phyloP scores from a whole-genome alignment of 768 basidiomycete species.

The Lanmaoa pseudosensibilis region DNA sequence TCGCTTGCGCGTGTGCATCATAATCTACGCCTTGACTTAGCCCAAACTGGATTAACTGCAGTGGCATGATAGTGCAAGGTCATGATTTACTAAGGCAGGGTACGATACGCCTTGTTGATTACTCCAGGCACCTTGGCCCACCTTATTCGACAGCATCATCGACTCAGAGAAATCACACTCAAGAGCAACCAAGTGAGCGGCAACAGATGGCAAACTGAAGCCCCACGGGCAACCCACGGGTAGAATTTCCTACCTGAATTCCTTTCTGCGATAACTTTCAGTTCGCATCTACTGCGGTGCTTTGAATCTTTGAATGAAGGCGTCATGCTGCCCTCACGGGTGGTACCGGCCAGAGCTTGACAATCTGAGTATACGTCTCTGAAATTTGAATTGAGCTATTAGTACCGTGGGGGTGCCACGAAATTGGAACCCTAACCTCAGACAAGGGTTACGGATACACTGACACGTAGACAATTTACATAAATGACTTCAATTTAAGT shows the following conservation, averaged over 20 bases:
- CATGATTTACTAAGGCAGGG: background rate
- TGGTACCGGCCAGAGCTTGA: background rate
- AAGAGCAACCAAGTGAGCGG: background rate
- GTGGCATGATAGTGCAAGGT: background rate
- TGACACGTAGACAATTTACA: slow-evolving; percentile 25
- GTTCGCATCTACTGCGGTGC: background rate
- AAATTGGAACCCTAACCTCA: slow-evolving; percentile 15
- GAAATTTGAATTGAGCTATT: too few relatives aligned
- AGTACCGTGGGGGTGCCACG: too few relatives aligned
- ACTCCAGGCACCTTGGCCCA: too few relatives aligned
- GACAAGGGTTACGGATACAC: slow-evolving; percentile 14
- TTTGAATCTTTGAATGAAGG: too few relatives aligned
- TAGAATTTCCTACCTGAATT: too few relatives aligned
- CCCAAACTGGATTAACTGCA: background rate
- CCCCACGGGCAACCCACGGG: too few relatives aligned
- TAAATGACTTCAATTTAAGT: background rate
- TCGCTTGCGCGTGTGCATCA: background rate
- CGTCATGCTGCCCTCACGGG: background rate
- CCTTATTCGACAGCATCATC: too few relatives aligned
- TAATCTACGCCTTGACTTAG: too few relatives aligned
- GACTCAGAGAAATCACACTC: background rate
- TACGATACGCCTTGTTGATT: too few relatives aligned
- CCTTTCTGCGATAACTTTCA: too few relatives aligned
- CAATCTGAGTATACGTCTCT: too few relatives aligned
- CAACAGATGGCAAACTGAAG: background rate